Evolutionary conservation across 2,329 filamentous ascomycete species (phyloP), one percentile per base, ranked within the genome.

Genomic region (Ophiostoma piceae): DNA sequence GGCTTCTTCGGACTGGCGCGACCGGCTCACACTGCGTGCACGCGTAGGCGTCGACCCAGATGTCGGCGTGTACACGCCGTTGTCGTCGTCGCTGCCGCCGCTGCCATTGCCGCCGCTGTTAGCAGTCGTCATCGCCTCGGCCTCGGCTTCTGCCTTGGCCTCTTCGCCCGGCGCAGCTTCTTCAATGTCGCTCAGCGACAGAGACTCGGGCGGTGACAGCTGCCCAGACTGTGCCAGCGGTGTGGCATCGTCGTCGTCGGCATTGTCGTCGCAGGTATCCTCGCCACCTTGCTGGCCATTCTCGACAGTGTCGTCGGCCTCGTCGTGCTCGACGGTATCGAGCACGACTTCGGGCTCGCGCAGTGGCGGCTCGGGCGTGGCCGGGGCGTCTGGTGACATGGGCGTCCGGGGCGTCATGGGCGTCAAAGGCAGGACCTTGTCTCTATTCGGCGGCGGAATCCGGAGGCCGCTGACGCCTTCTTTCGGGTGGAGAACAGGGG

Each of bases 381-480:
- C 54, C 5, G 68, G 67, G 9, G 60, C 51, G 2, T 75, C 75
- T 4, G 62, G 37, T 3, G 69, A 65, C n/a, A 41, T 67, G 9
- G 69, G 64, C 5, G 68, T 67, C 16, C 69, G 69, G 0, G 72
- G 71, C 0, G 71, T 69, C n/a, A 75, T 75, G 6, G 77, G 78
- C 22, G 77, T 79, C 39, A 77, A 66, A 8, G 78, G 78, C 6
- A 79, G 73, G 14, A 75, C 71, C 71, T 79, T 79, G 65, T 79
- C 75, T 6, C 67, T 72, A 67, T 75, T 74, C 5, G 66, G 29
- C 8, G 71, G 68, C 29, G 41, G 71, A 1, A n/a, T n/a, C 43
- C 16, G 43, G 51, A 12, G 37, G 43, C 43, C n/a, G 12, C 5
- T 65, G 35, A 7, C n/a, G 39, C 32, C 19, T 12, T 54, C 14